Evolutionary conservation across 331 rosid genomes (phyloP), one percentile per base, ranked within the genome.

Genomic region (Malus hybrid): DNA sequence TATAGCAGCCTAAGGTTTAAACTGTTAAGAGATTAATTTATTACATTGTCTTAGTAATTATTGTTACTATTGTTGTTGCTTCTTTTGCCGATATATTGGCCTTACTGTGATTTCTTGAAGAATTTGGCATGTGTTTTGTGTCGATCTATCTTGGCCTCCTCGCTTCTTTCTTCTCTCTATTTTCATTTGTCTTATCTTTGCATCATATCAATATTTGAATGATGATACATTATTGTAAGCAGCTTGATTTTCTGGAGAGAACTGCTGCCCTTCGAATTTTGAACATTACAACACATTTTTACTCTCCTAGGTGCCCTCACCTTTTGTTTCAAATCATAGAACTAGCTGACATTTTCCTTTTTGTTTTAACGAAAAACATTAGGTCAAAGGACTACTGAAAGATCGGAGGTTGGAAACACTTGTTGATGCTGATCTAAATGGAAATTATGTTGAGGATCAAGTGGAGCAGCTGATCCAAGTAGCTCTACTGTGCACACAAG

Each of bases 391-490:
- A 65, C 91, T 89, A 52, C 77, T 92, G 66, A 88, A 85, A 81
- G 96, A 92, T 81, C 86, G 89, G 80, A 90, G 72, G 80, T 76
- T 95, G 87, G 96, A 92, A 79, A 81, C 87, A n/a, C 75, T 95
- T 30, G 99, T 92, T 0, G 99, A 95, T 82, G 80, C 87, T 11
- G 96, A 95, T 68, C 82, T 95, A 75, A 63, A 63, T 39, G 91
- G 97, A 6, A 16, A 88, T 5, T 95, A 95, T 82, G 20, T 42
- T 2, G 89, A 88, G 0, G 85, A 69, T 0, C 89, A 90, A 79
- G 96, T 90, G 55, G 95, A 94, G 84, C 78, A 91, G 80, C 83
- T 94, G 78, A 92, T 92, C 84, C 97, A 94, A 87, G 89, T 94
- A 71, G 96, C 97, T 73, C 84, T 94, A 62, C 89, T 94, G 19